Evolutionary conservation across 352 stramenopile species (phyloP).

Genomic region (Globisporangium radiosum): DNA sequence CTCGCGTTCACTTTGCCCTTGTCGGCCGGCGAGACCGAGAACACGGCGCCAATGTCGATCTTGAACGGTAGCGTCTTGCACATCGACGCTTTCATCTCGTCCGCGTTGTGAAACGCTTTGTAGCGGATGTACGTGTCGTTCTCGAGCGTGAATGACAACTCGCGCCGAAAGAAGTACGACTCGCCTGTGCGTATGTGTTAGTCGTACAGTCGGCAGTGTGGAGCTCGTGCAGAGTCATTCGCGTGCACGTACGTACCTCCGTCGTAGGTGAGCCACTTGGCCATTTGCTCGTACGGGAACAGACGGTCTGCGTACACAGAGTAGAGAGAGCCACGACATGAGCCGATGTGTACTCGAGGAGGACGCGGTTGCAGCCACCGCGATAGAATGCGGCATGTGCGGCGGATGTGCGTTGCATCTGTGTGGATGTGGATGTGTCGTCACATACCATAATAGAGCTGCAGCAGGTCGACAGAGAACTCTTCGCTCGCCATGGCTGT

Average conservation of each 20-base stretch:
- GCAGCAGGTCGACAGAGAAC: constrained; percentile 80
- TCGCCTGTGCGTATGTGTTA: constrained; percentile 31
- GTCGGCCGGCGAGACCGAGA: constrained; percentile 75
- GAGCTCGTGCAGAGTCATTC: background rate
- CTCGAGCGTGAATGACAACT: constrained; percentile 98
- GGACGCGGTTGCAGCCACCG: background rate
- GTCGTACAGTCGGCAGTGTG: background rate
- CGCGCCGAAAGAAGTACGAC: constrained; percentile 84
- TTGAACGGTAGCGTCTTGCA: constrained; percentile 95
- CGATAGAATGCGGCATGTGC: too few species aligned
- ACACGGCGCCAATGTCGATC: constrained; percentile 99
- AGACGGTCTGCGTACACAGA: constrained; percentile 47
- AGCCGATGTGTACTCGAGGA: background rate
- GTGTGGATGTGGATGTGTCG: background rate
- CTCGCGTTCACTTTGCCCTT: constrained; percentile 81
- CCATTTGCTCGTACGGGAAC: constrained; percentile 84
- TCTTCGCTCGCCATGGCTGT: constrained; percentile 54
- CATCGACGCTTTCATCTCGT: constrained; percentile 83
- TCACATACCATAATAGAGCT: constrained; percentile 78
- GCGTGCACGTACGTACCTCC: constrained; percentile 26
- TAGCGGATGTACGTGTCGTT: constrained; percentile 99
- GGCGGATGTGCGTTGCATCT: background rate
- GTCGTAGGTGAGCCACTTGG: constrained; percentile 80
- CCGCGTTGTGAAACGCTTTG: constrained; percentile 89
- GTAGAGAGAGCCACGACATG: background rate